phyloP scores from a whole-genome alignment of 192 early-diverging fungal genomes.

The Ramicandelaber brevisporus region DNA sequence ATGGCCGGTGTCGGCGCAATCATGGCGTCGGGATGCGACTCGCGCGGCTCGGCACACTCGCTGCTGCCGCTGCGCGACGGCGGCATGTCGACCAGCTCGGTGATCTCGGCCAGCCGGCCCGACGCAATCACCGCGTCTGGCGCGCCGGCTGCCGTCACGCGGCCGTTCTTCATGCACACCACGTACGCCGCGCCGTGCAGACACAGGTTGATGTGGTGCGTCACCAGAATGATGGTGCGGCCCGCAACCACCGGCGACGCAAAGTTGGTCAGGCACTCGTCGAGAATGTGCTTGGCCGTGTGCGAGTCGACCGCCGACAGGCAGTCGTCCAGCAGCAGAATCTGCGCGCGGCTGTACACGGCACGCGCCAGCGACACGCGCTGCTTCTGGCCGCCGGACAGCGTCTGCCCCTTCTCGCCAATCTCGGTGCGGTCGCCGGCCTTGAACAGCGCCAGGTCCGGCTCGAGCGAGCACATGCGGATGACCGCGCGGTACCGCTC shows the following conservation, averaged over 20 bases:
- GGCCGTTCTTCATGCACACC: constrained; percentile 28
- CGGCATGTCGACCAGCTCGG: too few relatives aligned
- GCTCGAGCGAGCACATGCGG: constrained; percentile 53
- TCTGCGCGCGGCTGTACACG: constrained; percentile 34
- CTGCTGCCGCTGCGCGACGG: not conserved
- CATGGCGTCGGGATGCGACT: not conserved
- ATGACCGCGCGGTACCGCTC: constrained; percentile 61
- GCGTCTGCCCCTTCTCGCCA: constrained; percentile 66
- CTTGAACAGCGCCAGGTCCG: constrained; percentile 61
- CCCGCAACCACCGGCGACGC: constrained; percentile 22
- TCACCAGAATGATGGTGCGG: constrained; percentile 62
- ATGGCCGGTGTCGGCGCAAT: too few relatives aligned
- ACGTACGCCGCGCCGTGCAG: constrained; percentile 22
- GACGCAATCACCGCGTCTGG: constrained; percentile 1
- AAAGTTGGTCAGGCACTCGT: constrained; percentile 33
- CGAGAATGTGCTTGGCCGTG: constrained; percentile 59
- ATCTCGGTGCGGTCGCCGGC: constrained; percentile 83
- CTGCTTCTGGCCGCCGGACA: constrained; percentile 79
- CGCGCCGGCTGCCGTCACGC: constrained; percentile 4
- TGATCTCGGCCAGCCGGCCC: too few relatives aligned
- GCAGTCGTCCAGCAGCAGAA: constrained; percentile 58
- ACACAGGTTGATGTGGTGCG: constrained; percentile 51
- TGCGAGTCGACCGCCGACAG: constrained; percentile 84
- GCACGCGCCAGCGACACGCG: constrained; percentile 69
- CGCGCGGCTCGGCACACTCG: not conserved